Evolutionary conservation across 495 filamentous ascomycete species (phyloP), one percentile per base, ranked within the genome.

Genomic region (Glarea lozoyensis): DNA sequence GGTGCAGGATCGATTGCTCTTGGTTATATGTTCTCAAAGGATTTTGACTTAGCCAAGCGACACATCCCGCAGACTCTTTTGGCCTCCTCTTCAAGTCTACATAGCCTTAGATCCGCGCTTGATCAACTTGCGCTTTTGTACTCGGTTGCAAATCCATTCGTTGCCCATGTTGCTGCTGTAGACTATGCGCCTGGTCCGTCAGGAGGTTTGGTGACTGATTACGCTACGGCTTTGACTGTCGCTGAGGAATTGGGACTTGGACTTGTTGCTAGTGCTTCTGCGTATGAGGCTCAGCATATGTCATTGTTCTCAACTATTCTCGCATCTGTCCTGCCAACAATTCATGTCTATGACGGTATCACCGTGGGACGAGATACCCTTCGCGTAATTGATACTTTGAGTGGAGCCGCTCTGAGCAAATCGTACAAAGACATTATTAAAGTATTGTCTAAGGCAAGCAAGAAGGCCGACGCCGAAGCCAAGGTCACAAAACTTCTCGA

Each of bases 1-100:
- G 92, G 92, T 50, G 92, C 93, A 33, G 92, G 86, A 33, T 82
- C 84, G 55, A 84, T 97, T 60, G 87, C 93, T 23, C 73, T 98
- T 36, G 92, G 92, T 46, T 98, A 98, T 63, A 82, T 97, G 55
- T 98, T 97, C 69, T 94, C 88, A 24, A 84, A 84, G 57, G 92
- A 98, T 61, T 94, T 90, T 51, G 87, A 94, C 57, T 60, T 92
- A 47, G 80, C 76, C 73, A 96, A 93, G 72, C 80, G 87, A 50
- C 78, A 92, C 61, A 73, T 95, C 24, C 89, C 92, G 3, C 92
- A 97, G 69, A 78, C 84, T 2, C 78, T 98, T 45, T 64, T 97
- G 42, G 89, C 88, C 10, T 84, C 88, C 0, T 86, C 88, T 1
- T 76, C 86, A 20, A 86, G 81, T 40, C 68, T 98, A 23, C 74